A percentile compares a stretch with the other conserved stretches of the same genome.
Evolutionary conservation across 2,329 filamentous ascomycete species (phyloP).

Genomic region (Fusarium subtropicale): DNA sequence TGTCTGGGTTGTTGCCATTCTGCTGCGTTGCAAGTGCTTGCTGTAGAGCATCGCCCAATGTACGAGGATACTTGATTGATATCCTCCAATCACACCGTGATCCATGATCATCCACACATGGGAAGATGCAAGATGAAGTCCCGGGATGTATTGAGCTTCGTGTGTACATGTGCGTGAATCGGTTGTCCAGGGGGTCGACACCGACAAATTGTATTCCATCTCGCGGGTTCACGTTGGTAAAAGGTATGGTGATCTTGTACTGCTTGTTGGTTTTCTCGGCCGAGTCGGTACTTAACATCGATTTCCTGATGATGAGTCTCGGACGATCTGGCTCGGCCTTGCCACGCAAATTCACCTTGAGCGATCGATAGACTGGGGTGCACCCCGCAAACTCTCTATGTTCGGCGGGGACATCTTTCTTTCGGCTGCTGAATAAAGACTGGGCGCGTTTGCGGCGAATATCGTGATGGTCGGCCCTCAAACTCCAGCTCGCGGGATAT

Average conservation of each 20-base stretch:
- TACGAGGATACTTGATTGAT: constrained; percentile 85
- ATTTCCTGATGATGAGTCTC: constrained; percentile 59
- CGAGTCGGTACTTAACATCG: constrained; percentile 50
- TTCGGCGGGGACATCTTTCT: constrained; percentile 65
- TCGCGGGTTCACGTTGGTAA: constrained; percentile 77
- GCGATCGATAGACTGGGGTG: constrained; percentile 66
- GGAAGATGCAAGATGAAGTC: constrained; percentile 87
- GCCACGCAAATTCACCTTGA: constrained; percentile 59
- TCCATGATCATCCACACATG: constrained; percentile 88
- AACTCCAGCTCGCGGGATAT: constrained; percentile 69
- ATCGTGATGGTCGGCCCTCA: constrained; percentile 80
- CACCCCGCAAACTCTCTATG: constrained; percentile 67
- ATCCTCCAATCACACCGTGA: constrained; percentile 89
- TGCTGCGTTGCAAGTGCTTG: constrained; percentile 59
- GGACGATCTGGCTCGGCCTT: constrained; percentile 56
- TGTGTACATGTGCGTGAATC: constrained; percentile 94
- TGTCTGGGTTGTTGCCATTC: constrained; percentile 51
- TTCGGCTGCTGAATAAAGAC: constrained; percentile 63
- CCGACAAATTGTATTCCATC: constrained; percentile 95
- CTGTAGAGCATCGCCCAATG: constrained; percentile 80
- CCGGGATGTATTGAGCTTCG: constrained; percentile 83
- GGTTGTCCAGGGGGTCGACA: constrained; percentile 78
- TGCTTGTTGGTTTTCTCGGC: constrained; percentile 58
- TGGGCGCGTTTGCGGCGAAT: constrained; percentile 75
- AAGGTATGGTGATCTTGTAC: constrained; percentile 74